Conservation (phyloP, 2,329 filamentous ascomycete genomes). For the Nigrospora sphaerica region DNA sequence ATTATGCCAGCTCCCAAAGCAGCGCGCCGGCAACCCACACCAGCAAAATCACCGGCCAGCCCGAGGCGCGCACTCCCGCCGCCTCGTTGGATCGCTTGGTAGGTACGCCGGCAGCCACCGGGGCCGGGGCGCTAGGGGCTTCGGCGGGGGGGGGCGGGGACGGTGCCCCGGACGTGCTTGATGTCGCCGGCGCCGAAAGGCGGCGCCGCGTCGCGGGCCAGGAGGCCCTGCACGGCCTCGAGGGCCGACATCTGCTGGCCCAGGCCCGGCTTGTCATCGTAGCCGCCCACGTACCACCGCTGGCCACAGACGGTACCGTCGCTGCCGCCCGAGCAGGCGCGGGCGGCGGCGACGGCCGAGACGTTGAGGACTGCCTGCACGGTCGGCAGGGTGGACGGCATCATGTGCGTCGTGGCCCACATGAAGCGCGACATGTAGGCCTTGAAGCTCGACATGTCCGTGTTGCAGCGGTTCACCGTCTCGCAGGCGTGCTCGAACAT, state of each 20-base stretch:
- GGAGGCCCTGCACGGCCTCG: slow-evolving; percentile 54
- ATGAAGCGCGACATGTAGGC: slow-evolving; percentile 60
- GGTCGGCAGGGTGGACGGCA: slow-evolving; percentile 42
- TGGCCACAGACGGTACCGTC: slow-evolving; percentile 50
- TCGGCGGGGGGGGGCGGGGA: neutral
- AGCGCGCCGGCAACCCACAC: neutral
- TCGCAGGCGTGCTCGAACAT: slow-evolving; percentile 66
- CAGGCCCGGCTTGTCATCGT: slow-evolving; percentile 46
- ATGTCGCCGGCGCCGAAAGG: slow-evolving; percentile 43
- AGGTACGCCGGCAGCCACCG: neutral
- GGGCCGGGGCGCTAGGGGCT: neutral
- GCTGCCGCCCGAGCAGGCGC: slow-evolving; percentile 48
- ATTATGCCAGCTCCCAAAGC: neutral
- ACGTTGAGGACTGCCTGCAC: slow-evolving; percentile 41
- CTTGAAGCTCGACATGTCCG: slow-evolving; percentile 63
- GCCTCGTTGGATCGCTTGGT: neutral
- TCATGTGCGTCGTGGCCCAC: slow-evolving; percentile 48
- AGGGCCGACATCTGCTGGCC: slow-evolving; percentile 61
- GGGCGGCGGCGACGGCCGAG: slow-evolving; percentile 48
- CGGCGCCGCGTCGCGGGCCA: slow-evolving; percentile 33
- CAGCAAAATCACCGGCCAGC: neutral
- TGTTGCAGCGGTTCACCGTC: slow-evolving; percentile 45
- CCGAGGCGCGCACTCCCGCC: neutral
- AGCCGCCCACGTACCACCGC: slow-evolving; percentile 53
- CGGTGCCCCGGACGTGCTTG: slow-evolving; percentile 26